Conservation (phyloP, 2,329 filamentous ascomycete genomes). For the Pseudocercospora musae region DNA sequence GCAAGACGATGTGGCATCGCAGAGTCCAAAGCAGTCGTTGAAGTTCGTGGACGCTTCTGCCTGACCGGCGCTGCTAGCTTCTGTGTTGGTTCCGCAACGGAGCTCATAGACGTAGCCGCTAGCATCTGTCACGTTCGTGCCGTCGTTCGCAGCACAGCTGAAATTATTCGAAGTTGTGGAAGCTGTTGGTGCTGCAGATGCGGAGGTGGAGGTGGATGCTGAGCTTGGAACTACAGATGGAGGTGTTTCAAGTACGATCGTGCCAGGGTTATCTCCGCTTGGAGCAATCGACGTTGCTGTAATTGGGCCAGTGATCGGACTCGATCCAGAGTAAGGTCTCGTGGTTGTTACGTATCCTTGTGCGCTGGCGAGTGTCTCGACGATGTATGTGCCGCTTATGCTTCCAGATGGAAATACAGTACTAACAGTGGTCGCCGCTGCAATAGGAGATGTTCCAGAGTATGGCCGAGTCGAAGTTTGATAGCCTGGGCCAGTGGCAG, state of each 20-base stretch:
- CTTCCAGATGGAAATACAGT: too few relatives aligned
- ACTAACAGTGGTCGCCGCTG: too few relatives aligned
- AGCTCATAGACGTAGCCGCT: slow-evolving; percentile 6
- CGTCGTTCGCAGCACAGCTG: slow-evolving; percentile 7
- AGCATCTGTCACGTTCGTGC: slow-evolving; percentile 2
- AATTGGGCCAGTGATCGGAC: neutral
- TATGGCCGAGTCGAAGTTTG: too few relatives aligned
- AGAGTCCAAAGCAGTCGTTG: slow-evolving; percentile 26
- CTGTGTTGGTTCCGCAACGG: neutral
- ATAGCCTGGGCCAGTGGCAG: neutral
- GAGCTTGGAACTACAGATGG: neutral
- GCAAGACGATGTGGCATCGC: slow-evolving; percentile 22
- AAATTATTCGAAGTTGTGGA: neutral
- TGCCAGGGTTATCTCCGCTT: neutral
- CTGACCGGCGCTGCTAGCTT: neutral
- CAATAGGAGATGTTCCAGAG: too few relatives aligned
- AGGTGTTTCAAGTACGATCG: neutral
- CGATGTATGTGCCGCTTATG: too few relatives aligned
- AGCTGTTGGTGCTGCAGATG: slow-evolving; percentile 1
- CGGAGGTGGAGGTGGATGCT: neutral
- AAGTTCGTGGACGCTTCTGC: slow-evolving; percentile 6
- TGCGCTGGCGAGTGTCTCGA: too few relatives aligned
- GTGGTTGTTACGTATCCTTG: too few relatives aligned
- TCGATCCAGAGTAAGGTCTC: too few relatives aligned
- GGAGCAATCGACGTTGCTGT: neutral